A percentile compares a stretch with the other conserved stretches of the same genome.
Conservation (phyloP, 768 basidiomycete species). For the Gyrodon lividus region DNA sequence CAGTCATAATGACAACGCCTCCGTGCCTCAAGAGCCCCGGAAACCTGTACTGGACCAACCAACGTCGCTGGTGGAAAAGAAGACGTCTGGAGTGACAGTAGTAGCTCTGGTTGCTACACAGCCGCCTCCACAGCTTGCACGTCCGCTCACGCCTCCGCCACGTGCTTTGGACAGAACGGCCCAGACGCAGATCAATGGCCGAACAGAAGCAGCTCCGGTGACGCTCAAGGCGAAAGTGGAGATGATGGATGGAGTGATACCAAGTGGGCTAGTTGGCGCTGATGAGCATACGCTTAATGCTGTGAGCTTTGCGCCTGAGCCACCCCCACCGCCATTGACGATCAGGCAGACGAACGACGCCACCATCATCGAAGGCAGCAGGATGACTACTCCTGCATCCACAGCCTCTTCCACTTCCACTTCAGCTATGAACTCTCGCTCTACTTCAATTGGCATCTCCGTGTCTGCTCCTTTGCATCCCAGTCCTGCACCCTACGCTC, state of each 20-base stretch:
- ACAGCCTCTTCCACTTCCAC: slow-evolving; percentile 10
- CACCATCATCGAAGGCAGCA: neutral
- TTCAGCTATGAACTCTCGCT: slow-evolving; percentile 21
- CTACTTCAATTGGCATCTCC: slow-evolving; percentile 23
- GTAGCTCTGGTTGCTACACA: neutral
- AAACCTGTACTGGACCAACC: neutral
- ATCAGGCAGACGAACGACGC: slow-evolving; percentile 18
- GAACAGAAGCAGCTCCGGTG: neutral
- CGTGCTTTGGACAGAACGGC: neutral
- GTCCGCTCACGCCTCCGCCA: neutral
- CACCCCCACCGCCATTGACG: slow-evolving; percentile 32
- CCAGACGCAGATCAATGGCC: slow-evolving; percentile 7
- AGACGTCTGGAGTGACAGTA: neutral
- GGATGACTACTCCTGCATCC: neutral
- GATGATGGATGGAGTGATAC: slow-evolving; percentile 21
- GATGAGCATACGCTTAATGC: slow-evolving; percentile 21
- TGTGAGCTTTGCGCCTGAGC: slow-evolving; percentile 31
- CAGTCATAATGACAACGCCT: neutral
- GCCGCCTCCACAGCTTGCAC: neutral
- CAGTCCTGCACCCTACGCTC: neutral
- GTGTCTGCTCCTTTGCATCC: slow-evolving; percentile 3
- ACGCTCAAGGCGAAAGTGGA: slow-evolving; percentile 27
- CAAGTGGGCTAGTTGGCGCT: slow-evolving; percentile 13
- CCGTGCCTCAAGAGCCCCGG: neutral
- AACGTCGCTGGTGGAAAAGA: neutral